These are phyloP conservation scores for Penicillium cosmopolitanum DNA, from an alignment of 495 filamentous ascomycete genomes.

Conservation along the genomic window DNA sequence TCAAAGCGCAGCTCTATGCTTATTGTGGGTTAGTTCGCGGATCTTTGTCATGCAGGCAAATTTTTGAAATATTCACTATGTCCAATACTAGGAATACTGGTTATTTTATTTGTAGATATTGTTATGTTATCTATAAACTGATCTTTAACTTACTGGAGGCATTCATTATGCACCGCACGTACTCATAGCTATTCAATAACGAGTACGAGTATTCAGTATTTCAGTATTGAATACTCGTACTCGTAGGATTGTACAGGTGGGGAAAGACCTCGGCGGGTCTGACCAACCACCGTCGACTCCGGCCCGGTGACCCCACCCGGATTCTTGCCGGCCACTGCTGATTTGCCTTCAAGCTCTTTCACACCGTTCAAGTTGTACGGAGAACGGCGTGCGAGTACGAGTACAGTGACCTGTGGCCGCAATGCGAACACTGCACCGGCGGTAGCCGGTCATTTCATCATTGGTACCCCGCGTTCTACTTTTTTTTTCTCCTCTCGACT, in stretches of 20 bases:
- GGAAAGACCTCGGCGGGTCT: background rate
- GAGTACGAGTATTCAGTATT: too few relatives aligned
- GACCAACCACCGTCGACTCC: slow-evolving; percentile 19
- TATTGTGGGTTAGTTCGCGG: background rate
- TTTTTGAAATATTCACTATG: background rate
- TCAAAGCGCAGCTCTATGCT: background rate
- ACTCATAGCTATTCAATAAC: background rate
- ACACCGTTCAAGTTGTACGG: background rate
- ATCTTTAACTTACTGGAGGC: too few relatives aligned
- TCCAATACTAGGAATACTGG: background rate
- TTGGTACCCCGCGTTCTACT: slow-evolving; percentile 28
- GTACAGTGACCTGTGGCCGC: too few relatives aligned
- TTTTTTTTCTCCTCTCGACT: slow-evolving; percentile 18
- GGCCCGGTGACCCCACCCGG: slow-evolving; percentile 32
- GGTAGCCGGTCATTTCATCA: slow-evolving; percentile 33
- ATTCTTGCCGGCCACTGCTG: slow-evolving; percentile 23
- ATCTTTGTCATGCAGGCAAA: too few relatives aligned
- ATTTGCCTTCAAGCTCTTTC: slow-evolving; percentile 14
- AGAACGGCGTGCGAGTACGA: too few relatives aligned
- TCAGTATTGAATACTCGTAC: too few relatives aligned
- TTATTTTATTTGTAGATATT: too few relatives aligned
- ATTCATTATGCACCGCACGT: too few relatives aligned
- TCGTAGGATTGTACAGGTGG: background rate
- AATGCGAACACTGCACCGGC: slow-evolving; percentile 13
- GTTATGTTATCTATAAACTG: too few relatives aligned